phyloP scores from a whole-genome alignment of 495 filamentous ascomycete genomes.

The Trichoderma gamsii region DNA sequence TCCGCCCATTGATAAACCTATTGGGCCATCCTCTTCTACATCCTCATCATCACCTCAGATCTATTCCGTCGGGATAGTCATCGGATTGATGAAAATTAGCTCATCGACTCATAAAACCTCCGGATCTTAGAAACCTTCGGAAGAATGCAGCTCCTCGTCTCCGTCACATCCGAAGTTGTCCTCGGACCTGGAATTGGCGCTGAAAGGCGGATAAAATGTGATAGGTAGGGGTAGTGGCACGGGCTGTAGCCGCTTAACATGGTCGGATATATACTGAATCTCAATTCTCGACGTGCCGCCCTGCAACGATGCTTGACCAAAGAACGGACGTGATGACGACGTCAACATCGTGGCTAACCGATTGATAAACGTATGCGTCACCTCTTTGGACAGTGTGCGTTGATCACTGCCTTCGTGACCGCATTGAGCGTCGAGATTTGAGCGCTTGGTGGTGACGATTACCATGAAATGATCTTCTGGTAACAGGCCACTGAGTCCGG shows the following conservation, averaged over 20 bases:
- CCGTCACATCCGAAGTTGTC: slow-evolving; percentile 31
- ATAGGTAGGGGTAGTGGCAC: slow-evolving; percentile 40
- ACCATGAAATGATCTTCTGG: slow-evolving; percentile 64
- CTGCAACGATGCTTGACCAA: background rate
- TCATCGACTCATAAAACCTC: slow-evolving; percentile 21
- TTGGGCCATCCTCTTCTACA: slow-evolving; percentile 18
- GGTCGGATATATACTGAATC: slow-evolving; percentile 33
- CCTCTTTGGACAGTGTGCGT: slow-evolving; percentile 21
- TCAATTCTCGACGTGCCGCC: slow-evolving; percentile 20
- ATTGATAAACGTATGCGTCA: slow-evolving; percentile 31
- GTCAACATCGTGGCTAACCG: slow-evolving; percentile 35
- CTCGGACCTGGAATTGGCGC: slow-evolving; percentile 24
- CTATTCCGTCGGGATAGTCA: slow-evolving; percentile 19
- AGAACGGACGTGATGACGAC: slow-evolving; percentile 25
- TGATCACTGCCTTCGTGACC: background rate
- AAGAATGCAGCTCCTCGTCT: slow-evolving; percentile 19
- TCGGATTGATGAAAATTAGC: slow-evolving; percentile 29
- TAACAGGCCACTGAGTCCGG: slow-evolving; percentile 57
- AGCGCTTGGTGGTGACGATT: slow-evolving; percentile 46
- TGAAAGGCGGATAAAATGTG: slow-evolving; percentile 34
- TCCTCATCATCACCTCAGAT: slow-evolving; percentile 22
- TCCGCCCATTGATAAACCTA: too few species aligned
- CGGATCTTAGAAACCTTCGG: slow-evolving; percentile 15
- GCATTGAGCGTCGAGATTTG: slow-evolving; percentile 16
- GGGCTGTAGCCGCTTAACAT: slow-evolving; percentile 32